Conservation (phyloP, 805 yeast species). For the Suhomyces xylopsoci region DNA sequence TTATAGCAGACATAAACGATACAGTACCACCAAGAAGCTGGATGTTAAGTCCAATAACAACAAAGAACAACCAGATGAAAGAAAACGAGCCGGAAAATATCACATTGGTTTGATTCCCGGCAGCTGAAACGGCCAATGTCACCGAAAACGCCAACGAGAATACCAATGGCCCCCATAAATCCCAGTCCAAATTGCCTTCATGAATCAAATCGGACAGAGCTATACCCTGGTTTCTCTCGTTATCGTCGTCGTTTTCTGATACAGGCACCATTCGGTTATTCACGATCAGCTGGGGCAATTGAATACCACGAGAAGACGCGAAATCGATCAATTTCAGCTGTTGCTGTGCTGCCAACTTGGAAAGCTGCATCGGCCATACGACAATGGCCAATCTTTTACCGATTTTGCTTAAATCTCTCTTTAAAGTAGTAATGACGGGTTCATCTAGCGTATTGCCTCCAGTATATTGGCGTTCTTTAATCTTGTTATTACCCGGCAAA, state of each 20-base stretch:
- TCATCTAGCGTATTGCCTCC: constrained; percentile 76
- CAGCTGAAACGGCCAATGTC: constrained; percentile 47
- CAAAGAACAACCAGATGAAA: constrained; percentile 60
- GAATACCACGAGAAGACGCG: constrained; percentile 35
- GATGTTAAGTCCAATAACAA: constrained; percentile 60
- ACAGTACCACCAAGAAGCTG: constrained; percentile 61
- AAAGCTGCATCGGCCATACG: constrained; percentile 44
- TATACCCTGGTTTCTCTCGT: constrained; percentile 24
- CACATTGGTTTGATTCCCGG: constrained; percentile 41
- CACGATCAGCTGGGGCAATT: constrained; percentile 33
- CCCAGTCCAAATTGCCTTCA: constrained; percentile 48
- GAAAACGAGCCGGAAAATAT: constrained; percentile 66
- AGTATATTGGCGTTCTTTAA: constrained; percentile 50
- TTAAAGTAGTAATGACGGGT: constrained; percentile 57
- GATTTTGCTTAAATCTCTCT: constrained; percentile 36
- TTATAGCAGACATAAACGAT: constrained; percentile 64
- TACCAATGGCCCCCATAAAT: constrained; percentile 69
- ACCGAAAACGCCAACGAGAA: constrained; percentile 58
- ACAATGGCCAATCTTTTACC: constrained; percentile 36
- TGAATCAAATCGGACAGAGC: constrained; percentile 9
- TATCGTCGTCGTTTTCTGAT: constrained; percentile 14
- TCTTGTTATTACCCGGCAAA: constrained; percentile 19
- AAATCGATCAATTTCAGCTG: constrained; percentile 32
- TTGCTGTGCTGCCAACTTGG: constrained; percentile 33
- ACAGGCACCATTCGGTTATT: constrained; percentile 26